Evolutionary conservation across 1,139 yeast species (phyloP), one percentile per base, ranked within the genome.

Genomic region (Kurtzmaniella quercitrusa): DNA sequence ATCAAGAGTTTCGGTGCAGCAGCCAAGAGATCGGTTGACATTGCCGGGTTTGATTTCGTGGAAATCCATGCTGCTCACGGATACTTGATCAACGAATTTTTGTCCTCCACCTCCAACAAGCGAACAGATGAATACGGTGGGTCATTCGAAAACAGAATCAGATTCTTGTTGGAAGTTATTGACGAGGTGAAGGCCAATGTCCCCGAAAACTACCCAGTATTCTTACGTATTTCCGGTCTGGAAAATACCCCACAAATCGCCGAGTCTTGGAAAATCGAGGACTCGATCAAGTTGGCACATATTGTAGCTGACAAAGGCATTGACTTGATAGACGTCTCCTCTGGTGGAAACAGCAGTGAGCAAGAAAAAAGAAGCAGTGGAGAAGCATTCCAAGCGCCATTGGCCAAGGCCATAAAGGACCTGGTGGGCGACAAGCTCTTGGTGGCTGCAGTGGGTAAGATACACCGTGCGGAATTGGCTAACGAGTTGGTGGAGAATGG

Each of bases 51-150:
- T 48, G 91, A 85, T 57, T 81, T 81, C 51, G 74, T 85, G 37
- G 88, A 85, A 60, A 57, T 85, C 45, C 91, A 84, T 55, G 68
- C 66, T 39, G 91, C 89, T 14, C 81, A 84, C 60, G 90, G 90
- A 12, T 84, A 81, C 60, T 65, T 85, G 44, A 55, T 82, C 40
- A 83, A 82, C 61, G 82, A 79, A 58, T 83, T 84, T 57, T 57
- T 82, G 41, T 60, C 62, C 37, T 50, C 59, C 40, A 52, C 60
- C 34, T 60, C 79, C 38, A 85, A 85, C 64, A 55, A 70, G 48
- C 73, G 90, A 58, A 78, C 83, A 12, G 89, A 83, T 55, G 69
- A 79, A 58, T 83, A 82, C 58, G 89, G 88, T 49, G 86, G 85
- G 1, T 65, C 77, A 4, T 58, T 70, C 44, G 73, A 68, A 46